These are phyloP conservation scores for Yamadazyma diospyri DNA, from an alignment of 1,139 yeast species.

Conservation along the genomic window DNA sequence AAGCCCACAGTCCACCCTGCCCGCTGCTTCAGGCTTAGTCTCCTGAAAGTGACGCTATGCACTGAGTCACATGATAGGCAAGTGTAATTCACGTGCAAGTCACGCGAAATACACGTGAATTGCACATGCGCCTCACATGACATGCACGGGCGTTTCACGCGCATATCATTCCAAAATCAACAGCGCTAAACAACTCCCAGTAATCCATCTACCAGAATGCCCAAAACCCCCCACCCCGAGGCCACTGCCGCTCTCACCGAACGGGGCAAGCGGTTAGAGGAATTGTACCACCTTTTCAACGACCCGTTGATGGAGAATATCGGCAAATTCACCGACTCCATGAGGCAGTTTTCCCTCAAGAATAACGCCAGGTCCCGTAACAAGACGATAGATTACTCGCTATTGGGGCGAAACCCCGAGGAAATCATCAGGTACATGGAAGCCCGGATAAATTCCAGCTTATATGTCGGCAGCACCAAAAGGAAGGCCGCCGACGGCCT, in stretches of 20 bases:
- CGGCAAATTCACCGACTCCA: conserved; percentile 9
- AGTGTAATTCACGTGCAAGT: not conserved
- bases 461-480: conserved; percentile 1
- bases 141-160: conserved; percentile 5
- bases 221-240: not conserved
- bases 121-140: too few species aligned
- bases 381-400: conserved; percentile 9
- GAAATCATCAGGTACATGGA: conserved; percentile 6
- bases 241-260: conserved; percentile 5
- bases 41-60: too few species aligned
- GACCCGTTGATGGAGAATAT: conserved; percentile 15
- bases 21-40: too few species aligned
- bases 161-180: conserved; percentile 3
- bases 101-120: not conserved
- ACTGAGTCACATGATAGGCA: too few species aligned
- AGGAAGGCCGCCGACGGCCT: not conserved
- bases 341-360: conserved; percentile 9
- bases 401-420: conserved; percentile 10
- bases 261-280: conserved; percentile 12
- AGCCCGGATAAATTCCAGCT: conserved; percentile 6
- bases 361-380: conserved; percentile 6
- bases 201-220: not conserved
- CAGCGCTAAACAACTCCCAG: not conserved
- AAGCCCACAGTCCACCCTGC: too few species aligned
- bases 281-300: conserved; percentile 12